phyloP scores from a whole-genome alignment of 2,329 filamentous ascomycete genomes.

The Xylaria hypoxylon region DNA sequence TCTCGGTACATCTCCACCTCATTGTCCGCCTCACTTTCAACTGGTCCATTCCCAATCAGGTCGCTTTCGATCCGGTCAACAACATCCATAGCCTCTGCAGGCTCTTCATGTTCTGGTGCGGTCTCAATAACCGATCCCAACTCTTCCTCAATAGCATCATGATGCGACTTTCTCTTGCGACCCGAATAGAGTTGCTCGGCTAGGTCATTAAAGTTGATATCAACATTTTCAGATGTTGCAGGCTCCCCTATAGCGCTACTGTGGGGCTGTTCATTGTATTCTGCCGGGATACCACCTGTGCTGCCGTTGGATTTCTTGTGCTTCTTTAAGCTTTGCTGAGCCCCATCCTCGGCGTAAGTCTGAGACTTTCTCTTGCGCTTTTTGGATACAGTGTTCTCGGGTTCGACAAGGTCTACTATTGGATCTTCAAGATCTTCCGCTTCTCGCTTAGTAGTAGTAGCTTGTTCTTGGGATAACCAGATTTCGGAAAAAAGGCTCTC shows the following conservation, averaged over 20 bases:
- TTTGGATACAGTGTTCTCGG: constrained; percentile 9
- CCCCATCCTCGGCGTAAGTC: constrained; percentile 19
- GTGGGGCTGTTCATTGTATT: constrained; percentile 8
- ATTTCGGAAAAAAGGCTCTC: constrained; percentile 34
- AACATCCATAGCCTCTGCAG: constrained; percentile 23
- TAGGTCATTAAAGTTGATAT: constrained; percentile 42
- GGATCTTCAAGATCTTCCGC: constrained; percentile 25
- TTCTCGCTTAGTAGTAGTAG: constrained; percentile 12
- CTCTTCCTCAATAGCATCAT: constrained; percentile 14
- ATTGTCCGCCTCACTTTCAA: constrained; percentile 10
- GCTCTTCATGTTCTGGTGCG: constrained; percentile 9
- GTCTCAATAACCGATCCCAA: background rate
- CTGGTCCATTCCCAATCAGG: constrained; percentile 4
- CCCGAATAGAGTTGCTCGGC: constrained; percentile 44
- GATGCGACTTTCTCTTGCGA: constrained; percentile 34
- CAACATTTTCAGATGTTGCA: background rate
- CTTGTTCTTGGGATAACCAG: constrained; percentile 29
- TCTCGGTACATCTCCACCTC: constrained; percentile 28
- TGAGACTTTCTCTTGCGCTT: constrained; percentile 37
- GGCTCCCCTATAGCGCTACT: background rate
- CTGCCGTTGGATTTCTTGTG: constrained; percentile 33
- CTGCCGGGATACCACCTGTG: background rate
- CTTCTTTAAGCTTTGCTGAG: constrained; percentile 36
- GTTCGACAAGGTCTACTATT: constrained; percentile 1
- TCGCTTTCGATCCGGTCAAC: constrained; percentile 5